Evolutionary conservation across 2,329 filamentous ascomycete species (phyloP).

Genomic region (Aureobasidium leucospermi): DNA sequence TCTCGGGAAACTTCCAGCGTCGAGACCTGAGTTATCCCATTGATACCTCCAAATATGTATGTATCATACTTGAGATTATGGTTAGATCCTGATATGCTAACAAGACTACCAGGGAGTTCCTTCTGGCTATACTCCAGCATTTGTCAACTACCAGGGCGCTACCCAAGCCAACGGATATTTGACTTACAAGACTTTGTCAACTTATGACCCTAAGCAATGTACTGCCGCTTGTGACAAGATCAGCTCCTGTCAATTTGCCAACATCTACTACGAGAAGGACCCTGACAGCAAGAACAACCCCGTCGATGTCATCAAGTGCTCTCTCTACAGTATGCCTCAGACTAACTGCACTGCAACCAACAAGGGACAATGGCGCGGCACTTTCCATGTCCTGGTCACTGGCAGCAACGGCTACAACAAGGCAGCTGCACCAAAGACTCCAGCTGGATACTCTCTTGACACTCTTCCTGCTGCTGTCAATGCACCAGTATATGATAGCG

Average conservation of each 20-base stretch:
- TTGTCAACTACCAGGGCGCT: background rate
- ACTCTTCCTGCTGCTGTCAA: conserved; percentile 29
- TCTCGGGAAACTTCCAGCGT: background rate
- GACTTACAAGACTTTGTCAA: conserved; percentile 11
- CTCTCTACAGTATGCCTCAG: conserved; percentile 28
- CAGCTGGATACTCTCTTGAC: conserved; percentile 21
- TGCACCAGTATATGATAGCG: conserved; percentile 21
- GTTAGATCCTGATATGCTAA: background rate
- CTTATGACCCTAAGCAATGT: conserved; percentile 20
- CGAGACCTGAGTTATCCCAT: conserved; percentile 6
- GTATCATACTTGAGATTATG: background rate
- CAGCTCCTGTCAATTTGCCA: conserved; percentile 20
- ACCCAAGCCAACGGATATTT: conserved; percentile 8
- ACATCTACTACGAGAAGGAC: conserved; percentile 21
- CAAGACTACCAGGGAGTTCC: background rate
- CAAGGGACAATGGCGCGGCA: conserved; percentile 25
- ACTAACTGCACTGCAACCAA: conserved; percentile 27
- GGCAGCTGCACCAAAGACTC: conserved; percentile 16
- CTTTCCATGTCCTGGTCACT: conserved; percentile 35
- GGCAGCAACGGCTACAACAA: conserved; percentile 35
- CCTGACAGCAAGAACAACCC: conserved; percentile 11
- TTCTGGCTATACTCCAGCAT: conserved; percentile 10
- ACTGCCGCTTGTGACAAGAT: conserved; percentile 18
- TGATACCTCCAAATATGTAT: conserved; percentile 1
- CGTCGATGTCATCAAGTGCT: conserved; percentile 26